Conservation (phyloP, 257 asterid species). For the Verbena officinalis region DNA sequence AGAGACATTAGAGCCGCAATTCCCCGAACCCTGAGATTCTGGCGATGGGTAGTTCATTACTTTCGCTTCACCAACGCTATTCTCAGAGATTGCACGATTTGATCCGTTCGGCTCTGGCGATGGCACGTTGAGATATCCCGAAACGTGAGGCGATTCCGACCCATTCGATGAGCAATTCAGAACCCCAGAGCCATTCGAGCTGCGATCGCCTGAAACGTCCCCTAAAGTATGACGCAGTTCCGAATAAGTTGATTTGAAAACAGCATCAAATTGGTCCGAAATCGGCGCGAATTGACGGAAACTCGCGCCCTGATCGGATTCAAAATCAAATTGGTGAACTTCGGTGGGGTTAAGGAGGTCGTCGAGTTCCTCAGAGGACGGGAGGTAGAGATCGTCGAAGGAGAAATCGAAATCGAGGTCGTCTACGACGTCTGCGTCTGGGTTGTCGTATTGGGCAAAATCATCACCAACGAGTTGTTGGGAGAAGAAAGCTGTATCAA, state of each 20-base stretch:
- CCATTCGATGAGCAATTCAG: constrained; percentile 37
- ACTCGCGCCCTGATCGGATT: constrained; percentile 25
- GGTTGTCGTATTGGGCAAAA: constrained; percentile 21
- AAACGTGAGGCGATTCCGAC: constrained; percentile 30
- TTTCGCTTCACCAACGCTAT: constrained; percentile 40
- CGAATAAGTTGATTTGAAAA: constrained; percentile 36
- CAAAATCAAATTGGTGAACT: constrained; percentile 25
- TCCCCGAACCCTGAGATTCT: constrained; percentile 60
- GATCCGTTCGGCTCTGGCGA: constrained; percentile 76
- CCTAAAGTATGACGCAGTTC: constrained; percentile 38
- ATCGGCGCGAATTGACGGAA: constrained; percentile 28
- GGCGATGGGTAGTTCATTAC: constrained; percentile 57
- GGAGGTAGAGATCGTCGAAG: constrained; percentile 46
- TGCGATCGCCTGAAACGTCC: constrained; percentile 31
- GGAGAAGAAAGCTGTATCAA: constrained; percentile 50
- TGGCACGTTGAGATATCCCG: constrained; percentile 45
- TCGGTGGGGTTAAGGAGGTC: constrained; percentile 32
- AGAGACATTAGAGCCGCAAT: constrained; percentile 54
- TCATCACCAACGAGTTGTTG: constrained; percentile 33
- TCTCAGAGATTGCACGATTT: constrained; percentile 34
- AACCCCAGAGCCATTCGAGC: constrained; percentile 44
- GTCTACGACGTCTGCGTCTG: constrained; percentile 18
- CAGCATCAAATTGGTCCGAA: constrained; percentile 25
- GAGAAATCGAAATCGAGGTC: constrained; percentile 61
- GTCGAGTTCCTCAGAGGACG: constrained; percentile 37